Evolutionary conservation across 1,139 yeast genomes (phyloP), one percentile per base, ranked within the genome.

Genomic region (Martiniozyma asiatica): DNA sequence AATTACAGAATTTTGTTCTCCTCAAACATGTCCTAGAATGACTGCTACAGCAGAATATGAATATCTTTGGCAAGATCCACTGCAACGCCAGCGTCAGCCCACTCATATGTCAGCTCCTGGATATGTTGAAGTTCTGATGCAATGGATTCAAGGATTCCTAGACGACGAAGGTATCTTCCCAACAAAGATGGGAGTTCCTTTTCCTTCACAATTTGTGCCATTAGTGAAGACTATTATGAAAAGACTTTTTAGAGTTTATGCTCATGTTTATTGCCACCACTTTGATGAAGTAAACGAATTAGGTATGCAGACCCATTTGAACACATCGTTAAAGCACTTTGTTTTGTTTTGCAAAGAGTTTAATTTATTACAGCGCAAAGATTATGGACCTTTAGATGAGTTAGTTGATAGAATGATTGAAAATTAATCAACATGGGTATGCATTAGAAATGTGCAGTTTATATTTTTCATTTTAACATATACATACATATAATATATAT

Each of bases 231-330:
- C 93, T 14, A 82, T 89, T 29, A 72, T 87, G 61, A 85, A 87
- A 55, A 69, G 98, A 41, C 61, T 89, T 36, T 89, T 87, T 54
- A 68, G 99, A 51, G 85, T 89, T n/a, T 92, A 92, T 51, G 97
- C 98, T 3, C 99, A 89, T 57, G 82, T 89, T 26, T 89, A 89
- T 55, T 89, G 98, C 50, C 97, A 89, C 50, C 99, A 89, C 54
- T 89, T 89, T 56, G 94, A 85, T 52, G 95, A 87, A 53, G 80
- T 89, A 34, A 71, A 85, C 26, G 97, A 87, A 50, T 63, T 89
- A 44, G 95, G 95, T 2, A 62, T 89, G 44, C 95, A 87, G 53
- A 80, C 94, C 17, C 95, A 89, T 47, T 64, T 89, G 43, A 89
- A 89, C 52, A 89, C 99, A 5, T 78, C 94, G 46, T 73, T 89